Percentiles rank a stretch among this genome's conserved stretches.
Conservation (phyloP, 345 rosid species). For the Limnanthes douglasii region DNA sequence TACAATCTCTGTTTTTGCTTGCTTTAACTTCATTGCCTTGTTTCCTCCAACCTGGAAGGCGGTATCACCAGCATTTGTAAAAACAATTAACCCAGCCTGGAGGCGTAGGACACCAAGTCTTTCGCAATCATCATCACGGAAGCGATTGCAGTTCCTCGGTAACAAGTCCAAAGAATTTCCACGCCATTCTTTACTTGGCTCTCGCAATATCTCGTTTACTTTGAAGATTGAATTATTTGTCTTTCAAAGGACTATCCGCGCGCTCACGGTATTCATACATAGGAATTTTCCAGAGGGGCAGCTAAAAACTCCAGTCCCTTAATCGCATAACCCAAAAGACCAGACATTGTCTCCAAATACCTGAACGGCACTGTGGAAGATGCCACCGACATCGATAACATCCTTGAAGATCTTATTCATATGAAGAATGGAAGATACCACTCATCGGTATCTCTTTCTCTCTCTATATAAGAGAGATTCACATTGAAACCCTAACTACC, state of each 20-base stretch:
- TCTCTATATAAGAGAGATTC: too few relatives aligned
- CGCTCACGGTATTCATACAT: constrained; percentile 80
- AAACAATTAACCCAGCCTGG: constrained; percentile 96
- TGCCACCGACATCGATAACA: too few relatives aligned
- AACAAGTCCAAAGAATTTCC: constrained; percentile 64
- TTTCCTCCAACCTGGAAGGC: constrained; percentile 81
- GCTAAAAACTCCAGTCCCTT: constrained; percentile 86
- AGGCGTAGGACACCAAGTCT: constrained; percentile 80
- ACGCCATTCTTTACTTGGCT: constrained; percentile 83
- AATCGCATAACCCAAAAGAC: constrained; percentile 92
- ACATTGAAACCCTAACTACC: too few relatives aligned
- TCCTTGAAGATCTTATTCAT: too few relatives aligned
- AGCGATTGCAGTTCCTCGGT: constrained; percentile 89
- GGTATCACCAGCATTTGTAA: constrained; percentile 89
- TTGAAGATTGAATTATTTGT: constrained; percentile 39
- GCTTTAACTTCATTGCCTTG: constrained; percentile 79
- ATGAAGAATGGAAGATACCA: too few relatives aligned
- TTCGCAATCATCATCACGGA: constrained; percentile 77
- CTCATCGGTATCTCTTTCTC: too few relatives aligned
- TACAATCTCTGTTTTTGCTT: constrained; percentile 87
- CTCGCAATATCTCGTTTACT: constrained; percentile 71
- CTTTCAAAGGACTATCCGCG: constrained; percentile 55
- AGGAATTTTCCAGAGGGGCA: constrained; percentile 77
- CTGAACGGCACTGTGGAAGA: too few relatives aligned
- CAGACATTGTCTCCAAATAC: constrained; percentile 84